A percentile compares a stretch with the other conserved stretches of the same genome.
Conservation (phyloP, 1,284 basidiomycete genomes). For the Meripilus lineatus region DNA sequence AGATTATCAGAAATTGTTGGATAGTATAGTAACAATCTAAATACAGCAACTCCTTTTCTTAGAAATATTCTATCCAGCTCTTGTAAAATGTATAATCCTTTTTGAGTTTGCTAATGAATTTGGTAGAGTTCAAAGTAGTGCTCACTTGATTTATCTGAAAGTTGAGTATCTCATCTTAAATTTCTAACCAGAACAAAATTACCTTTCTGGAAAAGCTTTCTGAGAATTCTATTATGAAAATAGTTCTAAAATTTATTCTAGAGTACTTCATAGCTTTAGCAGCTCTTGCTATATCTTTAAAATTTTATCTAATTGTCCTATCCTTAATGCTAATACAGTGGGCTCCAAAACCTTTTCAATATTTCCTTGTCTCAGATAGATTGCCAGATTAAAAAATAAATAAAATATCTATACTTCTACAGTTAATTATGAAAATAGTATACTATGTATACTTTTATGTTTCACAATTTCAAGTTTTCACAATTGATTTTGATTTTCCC, state of each 20-base stretch:
- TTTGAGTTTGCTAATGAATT: neutral
- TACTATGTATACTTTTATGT: no score
- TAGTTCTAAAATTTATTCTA: constrained; percentile 3
- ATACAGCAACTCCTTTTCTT: neutral
- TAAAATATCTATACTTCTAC: no score
- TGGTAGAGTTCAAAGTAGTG: constrained; percentile 4
- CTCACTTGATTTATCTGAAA: neutral
- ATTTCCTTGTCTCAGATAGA: no score
- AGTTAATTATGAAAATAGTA: no score
- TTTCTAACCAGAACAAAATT: constrained; percentile 2
- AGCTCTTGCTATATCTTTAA: constrained; percentile 2
- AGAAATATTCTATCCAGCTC: neutral
- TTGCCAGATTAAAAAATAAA: no score
- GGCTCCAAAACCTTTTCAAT: no score
- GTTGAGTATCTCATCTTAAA: neutral
- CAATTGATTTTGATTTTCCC: no score
- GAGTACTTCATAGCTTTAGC: neutral
- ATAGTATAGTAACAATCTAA: constrained; percentile 1
- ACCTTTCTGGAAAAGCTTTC: neutral
- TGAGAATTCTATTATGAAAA: neutral
- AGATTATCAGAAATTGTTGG: neutral
- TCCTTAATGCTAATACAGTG: constrained; percentile 5
- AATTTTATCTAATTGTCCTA: constrained; percentile 7
- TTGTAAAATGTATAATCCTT: constrained; percentile 1
- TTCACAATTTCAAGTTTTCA: no score